Evolutionary conservation across 768 basidiomycete genomes (phyloP).

Genomic region (Rhodotorula kratochvilovae): DNA sequence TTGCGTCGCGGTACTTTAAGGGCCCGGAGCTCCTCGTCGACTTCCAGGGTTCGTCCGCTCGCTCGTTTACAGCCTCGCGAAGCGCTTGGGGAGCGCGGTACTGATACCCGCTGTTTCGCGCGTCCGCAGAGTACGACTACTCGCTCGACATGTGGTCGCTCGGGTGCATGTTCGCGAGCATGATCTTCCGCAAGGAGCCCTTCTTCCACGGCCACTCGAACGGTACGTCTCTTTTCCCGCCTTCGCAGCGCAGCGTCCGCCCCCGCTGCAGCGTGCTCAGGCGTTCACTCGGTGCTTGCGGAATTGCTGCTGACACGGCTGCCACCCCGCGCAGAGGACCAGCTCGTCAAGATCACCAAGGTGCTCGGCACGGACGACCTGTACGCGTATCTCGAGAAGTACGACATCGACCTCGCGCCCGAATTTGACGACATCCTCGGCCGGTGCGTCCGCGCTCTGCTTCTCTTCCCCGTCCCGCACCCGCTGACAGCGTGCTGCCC

Average conservation of each 20-base stretch:
- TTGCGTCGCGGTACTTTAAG: conserved; percentile 40
- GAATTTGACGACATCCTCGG: conserved; percentile 92
- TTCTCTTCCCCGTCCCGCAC: no score
- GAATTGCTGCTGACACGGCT: no score
- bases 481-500: background rate
- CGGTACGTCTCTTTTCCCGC: background rate
- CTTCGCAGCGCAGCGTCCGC: no score
- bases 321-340: conserved; percentile 37
- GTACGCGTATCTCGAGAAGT: conserved; percentile 51
- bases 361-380: conserved; percentile 39
- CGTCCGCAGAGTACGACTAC: conserved; percentile 31
- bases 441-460: no score
- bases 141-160: conserved; percentile 40
- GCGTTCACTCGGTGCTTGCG: no score
- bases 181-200: conserved; percentile 42
- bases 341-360: conserved; percentile 41
- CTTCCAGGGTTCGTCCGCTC: conserved; percentile 22
- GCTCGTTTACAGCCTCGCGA: background rate
- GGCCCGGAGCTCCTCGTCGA: conserved; percentile 38
- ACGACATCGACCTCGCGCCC: conserved; percentile 91
- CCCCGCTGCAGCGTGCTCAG: no score
- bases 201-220: conserved; percentile 39
- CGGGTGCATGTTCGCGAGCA: conserved; percentile 39
- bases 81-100: background rate
- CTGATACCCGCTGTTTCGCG: background rate